Conservation (phyloP, 257 asterid genomes). For the Solanum sejunctum region DNA sequence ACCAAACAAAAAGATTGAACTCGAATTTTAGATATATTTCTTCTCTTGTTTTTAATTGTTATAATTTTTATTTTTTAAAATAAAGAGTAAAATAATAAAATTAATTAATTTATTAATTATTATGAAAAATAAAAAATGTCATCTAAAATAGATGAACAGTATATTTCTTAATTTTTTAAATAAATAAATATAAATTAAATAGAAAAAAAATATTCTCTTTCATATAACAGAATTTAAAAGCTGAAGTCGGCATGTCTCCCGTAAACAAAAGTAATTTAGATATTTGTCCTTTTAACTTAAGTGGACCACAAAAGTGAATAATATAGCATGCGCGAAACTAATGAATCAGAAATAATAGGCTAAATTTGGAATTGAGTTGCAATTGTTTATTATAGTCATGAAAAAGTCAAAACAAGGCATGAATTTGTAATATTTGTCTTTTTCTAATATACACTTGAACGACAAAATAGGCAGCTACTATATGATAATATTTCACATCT, state of each 20-base stretch:
- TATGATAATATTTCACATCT: neutral
- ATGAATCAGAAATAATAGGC: neutral
- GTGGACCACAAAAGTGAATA: neutral
- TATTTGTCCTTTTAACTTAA: neutral
- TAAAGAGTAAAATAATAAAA: no score
- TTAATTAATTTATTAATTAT: no score
- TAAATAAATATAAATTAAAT: no score
- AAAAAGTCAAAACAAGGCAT: neutral
- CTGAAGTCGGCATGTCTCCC: no score
- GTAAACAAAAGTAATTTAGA: neutral
- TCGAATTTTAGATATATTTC: neutral
- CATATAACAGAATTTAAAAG: no score
- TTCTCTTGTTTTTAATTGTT: no score
- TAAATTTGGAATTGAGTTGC: neutral
- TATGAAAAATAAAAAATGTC: no score
- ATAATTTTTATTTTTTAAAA: no score
- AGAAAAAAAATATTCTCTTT: no score
- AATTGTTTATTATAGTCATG: neutral
- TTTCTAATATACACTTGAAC: neutral
- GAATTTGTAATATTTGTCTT: neutral
- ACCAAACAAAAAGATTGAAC: neutral
- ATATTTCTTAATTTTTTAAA: neutral
- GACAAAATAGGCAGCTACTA: neutral
- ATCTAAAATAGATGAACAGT: accelerated
- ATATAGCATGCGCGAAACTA: neutral